Evolutionary conservation across 331 rosid genomes (phyloP), one percentile per base, ranked within the genome.

Genomic region (Rosa hybrid): DNA sequence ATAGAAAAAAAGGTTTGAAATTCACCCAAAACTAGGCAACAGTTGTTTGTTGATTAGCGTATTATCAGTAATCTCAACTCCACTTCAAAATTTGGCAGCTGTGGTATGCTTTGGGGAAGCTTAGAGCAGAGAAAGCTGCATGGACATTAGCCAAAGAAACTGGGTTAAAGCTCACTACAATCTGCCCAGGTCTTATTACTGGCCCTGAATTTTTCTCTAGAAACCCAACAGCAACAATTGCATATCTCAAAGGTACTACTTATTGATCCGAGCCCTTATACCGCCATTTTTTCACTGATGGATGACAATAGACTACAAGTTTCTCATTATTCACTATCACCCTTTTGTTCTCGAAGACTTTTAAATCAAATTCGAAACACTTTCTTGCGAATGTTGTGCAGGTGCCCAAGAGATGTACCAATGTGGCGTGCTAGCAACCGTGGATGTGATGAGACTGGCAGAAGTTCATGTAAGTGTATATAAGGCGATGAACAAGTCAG

Each of bases 71-170:
- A 1, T 49, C 63, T 64, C 25, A 53, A 69, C 42, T 48, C 4
- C 1, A n/a, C 46, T 73, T 49, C 21, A 21, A 3, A 1, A 50
- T 68, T 53, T 71, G 77, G 84, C 90, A 90, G 98, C 91, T 95
- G 0, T 95, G 98, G 98, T 95, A 87, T 87, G 97, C 99, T 6
- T 44, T 91, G 81, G 98, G 96, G 1, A 93, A 93, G 79, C 81
- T 84, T 77, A 88, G 89, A 71, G 94, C 99, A 46, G 98, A 95
- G 79, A 95, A 89, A 48, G 89, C 89, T 21, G 98, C 99, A 1
- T 91, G 99, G 98, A 86, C 80, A 62, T 74, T 93, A 78, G 97
- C 99, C 13, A 84, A 84, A 42, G 93, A 93, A 71, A 87, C 17
- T 38, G 93, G 91, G 6, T 21, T 95, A 14, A 88, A 89, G 50